phyloP scores from a whole-genome alignment of 768 basidiomycete genomes.

The Trametes punicea region DNA sequence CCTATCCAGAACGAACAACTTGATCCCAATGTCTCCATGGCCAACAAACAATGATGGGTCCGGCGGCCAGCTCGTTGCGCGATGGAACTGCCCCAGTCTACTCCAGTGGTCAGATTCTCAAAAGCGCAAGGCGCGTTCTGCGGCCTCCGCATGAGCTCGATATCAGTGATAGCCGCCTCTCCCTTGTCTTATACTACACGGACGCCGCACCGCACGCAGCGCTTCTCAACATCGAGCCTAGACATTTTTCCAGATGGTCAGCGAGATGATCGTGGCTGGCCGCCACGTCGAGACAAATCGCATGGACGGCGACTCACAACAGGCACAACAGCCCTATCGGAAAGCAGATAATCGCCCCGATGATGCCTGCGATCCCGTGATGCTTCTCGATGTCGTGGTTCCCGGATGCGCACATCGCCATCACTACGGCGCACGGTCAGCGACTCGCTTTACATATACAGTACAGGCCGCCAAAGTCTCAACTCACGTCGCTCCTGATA shows the following conservation, averaged over 20 bases:
- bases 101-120: too few relatives aligned
- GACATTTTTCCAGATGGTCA: not conserved
- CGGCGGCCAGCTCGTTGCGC: too few relatives aligned
- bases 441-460: not conserved
- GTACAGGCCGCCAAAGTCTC: too few relatives aligned
- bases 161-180: too few relatives aligned
- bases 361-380: constrained; percentile 23
- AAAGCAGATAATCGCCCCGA: constrained; percentile 25
- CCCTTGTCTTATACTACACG: not conserved
- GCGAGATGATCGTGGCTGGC: not conserved
- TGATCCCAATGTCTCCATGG: too few relatives aligned
- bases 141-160: too few relatives aligned
- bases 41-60: too few relatives aligned
- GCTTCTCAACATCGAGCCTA: constrained; percentile 19
- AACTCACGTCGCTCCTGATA: constrained; percentile 25
- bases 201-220: constrained; percentile 25
- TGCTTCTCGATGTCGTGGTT: constrained; percentile 22
- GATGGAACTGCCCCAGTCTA: too few relatives aligned
- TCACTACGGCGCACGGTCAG: constrained; percentile 15
- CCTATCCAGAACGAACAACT: too few relatives aligned
- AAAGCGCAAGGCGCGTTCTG: too few relatives aligned
- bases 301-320: constrained; percentile 17
- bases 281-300: not conserved
- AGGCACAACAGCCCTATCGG: constrained; percentile 25
- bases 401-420: constrained; percentile 21